Conservation (phyloP, 257 asterid species). For the Solanum corneliomulleri region DNA sequence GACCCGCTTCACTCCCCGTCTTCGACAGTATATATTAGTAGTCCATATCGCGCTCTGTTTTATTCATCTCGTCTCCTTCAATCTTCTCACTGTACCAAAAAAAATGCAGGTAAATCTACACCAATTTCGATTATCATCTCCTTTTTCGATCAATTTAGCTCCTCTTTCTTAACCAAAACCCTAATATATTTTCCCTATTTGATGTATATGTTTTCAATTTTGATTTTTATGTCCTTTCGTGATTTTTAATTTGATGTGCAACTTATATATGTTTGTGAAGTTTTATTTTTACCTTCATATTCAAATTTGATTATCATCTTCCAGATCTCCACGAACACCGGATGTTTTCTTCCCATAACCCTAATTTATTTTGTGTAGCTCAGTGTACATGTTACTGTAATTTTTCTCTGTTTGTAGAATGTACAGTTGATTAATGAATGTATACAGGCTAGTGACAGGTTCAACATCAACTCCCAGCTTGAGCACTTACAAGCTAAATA, state of each 20-base stretch:
- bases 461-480: slow-evolving; percentile 66
- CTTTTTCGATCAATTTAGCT: too few species aligned
- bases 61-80: too few species aligned
- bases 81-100: not conserved
- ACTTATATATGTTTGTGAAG: not conserved
- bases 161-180: not conserved
- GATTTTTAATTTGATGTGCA: not conserved
- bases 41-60: not conserved
- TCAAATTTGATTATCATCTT: too few species aligned
- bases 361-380: not conserved
- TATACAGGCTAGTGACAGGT: not conserved
- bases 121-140: too few species aligned
- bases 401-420: not conserved
- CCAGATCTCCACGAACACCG: too few species aligned
- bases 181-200: not conserved
- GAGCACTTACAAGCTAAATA: slow-evolving; percentile 95
- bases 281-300: too few species aligned
- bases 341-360: not conserved
- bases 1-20: too few species aligned
- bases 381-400: not conserved
- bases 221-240: not conserved
- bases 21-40: not conserved
- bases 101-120: not conserved
- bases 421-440: not conserved
- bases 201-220: not conserved